phyloP scores from a whole-genome alignment of 768 basidiomycete species.

The Megacollybia marginata region DNA sequence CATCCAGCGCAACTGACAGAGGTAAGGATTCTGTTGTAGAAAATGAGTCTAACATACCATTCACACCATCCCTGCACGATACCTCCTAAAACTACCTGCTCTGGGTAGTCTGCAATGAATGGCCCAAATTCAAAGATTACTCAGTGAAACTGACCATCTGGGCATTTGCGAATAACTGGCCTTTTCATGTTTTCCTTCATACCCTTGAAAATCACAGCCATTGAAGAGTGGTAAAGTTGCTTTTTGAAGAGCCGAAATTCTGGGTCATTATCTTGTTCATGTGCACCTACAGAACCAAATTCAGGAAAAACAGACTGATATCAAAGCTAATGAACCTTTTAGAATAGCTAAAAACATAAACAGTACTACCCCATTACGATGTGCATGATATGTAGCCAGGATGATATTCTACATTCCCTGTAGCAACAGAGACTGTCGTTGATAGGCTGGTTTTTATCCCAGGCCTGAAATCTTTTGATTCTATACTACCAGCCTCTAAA shows the following conservation, averaged over 20 bases:
- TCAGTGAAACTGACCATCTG: slow-evolving; percentile 18
- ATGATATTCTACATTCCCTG: slow-evolving; percentile 10
- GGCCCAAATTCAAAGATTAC: slow-evolving; percentile 19
- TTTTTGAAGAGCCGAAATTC: slow-evolving; percentile 7
- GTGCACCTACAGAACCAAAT: slow-evolving; percentile 1
- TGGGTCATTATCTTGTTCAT: slow-evolving; percentile 5
- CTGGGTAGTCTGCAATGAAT: slow-evolving; percentile 14
- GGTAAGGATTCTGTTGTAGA: no score
- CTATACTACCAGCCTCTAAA: no score
- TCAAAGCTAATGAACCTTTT: slow-evolving; percentile 16
- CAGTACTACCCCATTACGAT: no score
- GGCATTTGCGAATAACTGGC: slow-evolving; percentile 12
- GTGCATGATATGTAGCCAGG: slow-evolving; percentile 15
- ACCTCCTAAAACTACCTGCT: slow-evolving; percentile 16
- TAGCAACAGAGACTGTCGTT: slow-evolving; percentile 16
- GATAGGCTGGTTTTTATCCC: no score
- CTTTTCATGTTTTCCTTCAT: slow-evolving; percentile 13
- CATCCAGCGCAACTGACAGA: slow-evolving; percentile 7
- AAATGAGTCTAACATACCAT: no score
- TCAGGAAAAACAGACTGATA: no score
- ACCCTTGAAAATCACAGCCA: slow-evolving; percentile 10
- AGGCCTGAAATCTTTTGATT: no score
- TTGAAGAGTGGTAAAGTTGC: slow-evolving; percentile 13
- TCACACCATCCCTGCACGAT: slow-evolving; percentile 16
- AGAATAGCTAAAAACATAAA: slow-evolving; percentile 21